Evolutionary conservation across 257 asterid species (phyloP), one percentile per base, ranked within the genome.

Genomic region (Anisodus tanguticus): DNA sequence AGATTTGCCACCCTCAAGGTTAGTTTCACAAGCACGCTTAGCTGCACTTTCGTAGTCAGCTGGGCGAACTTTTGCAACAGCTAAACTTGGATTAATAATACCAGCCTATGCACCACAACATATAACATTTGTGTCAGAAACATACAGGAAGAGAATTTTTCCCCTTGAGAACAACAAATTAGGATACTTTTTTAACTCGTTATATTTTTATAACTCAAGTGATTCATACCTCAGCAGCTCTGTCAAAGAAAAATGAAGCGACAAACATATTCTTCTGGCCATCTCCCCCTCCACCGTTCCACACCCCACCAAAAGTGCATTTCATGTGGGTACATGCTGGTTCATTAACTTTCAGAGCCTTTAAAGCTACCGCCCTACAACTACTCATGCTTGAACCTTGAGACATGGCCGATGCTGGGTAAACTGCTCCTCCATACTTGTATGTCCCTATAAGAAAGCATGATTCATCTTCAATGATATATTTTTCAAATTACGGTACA

Each of bases 231-330:
- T 96, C 98, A 49, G 95, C 95, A 83, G 99, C 99, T 90, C 98
- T 92, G 88, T 94, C 98, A 77, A 93, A 96, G 87, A 96, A 96
- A 85, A 96, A 96, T 45, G 99, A 96, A 77, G 99, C 98, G 74
- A 96, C 98, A 63, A 93, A 96, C 60, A 96, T 90, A 87, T 93
- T 96, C 91, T 93, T 96, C 89, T 91, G 98, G 80, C 98, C 99
- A 88, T 96, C 97, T 9, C 98, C 98, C 68, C 98, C 98, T 47
- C 99, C 98, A 53, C 99, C 99, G 87, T 92, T 97, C 99, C 99
- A 97, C 84, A 97, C 88, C 55, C 98, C 99, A 22, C 98, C 98
- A 86, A 97, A 97, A 19, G 99, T 95, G 86, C 99, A 97, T 89
- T 97, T 94, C 98, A 95, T 94, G 88, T 93, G 97, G 81, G 96